Conservation (phyloP, 768 basidiomycete genomes). For the Leucosporidium yakuticum region DNA sequence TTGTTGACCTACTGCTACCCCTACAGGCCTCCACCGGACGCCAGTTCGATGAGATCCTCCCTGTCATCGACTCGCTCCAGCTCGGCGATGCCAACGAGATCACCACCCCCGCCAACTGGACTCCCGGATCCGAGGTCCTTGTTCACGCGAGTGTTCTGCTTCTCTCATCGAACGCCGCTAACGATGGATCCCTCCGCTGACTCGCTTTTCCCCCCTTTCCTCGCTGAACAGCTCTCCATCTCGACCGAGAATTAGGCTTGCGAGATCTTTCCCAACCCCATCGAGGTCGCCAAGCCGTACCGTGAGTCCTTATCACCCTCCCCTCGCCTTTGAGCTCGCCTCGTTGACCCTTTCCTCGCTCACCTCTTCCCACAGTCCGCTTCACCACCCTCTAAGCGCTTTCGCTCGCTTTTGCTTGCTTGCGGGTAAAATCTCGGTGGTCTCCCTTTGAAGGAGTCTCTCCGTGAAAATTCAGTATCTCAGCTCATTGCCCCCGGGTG, state of each 20-base stretch:
- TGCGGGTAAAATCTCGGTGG: no score
- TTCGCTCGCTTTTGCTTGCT: no score
- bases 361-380: no score
- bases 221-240: constrained; percentile 57
- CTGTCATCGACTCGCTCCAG: constrained; percentile 87
- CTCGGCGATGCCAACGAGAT: constrained; percentile 54
- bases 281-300: constrained; percentile 60
- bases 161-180: no score
- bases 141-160: constrained; percentile 56
- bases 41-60: constrained; percentile 77
- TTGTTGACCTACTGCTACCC: not conserved
- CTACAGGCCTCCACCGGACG: constrained; percentile 74
- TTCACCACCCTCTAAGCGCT: no score
- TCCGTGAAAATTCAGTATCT: no score
- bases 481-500: no score
- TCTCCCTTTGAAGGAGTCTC: no score
- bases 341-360: no score
- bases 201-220: no score
- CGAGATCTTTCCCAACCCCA: constrained; percentile 71
- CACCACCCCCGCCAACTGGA: constrained; percentile 70
- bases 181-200: not conserved
- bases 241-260: constrained; percentile 83
- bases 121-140: constrained; percentile 77
- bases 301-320: not conserved
- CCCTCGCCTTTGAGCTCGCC: no score